phyloP scores from a whole-genome alignment of 768 basidiomycete genomes.

The Tylopilus rubrobrunneus region DNA sequence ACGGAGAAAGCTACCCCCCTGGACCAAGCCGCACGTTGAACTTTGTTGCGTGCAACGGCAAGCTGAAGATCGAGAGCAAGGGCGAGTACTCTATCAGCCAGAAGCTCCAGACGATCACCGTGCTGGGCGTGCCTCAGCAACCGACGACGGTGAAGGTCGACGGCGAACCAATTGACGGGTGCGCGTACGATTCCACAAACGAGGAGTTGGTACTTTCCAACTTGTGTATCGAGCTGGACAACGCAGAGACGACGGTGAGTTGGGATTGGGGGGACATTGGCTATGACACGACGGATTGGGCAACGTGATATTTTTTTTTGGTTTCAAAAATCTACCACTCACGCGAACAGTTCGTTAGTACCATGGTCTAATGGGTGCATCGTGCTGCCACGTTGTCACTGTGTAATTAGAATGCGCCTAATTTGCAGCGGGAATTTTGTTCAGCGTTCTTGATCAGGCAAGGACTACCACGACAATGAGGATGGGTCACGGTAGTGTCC shows the following conservation, averaged over 20 bases:
- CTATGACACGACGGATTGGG: no score
- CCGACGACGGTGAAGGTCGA: conserved; percentile 41
- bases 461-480: no score
- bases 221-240: conserved; percentile 43
- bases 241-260: conserved; percentile 25
- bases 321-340: no score
- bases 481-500: no score
- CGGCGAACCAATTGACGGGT: conserved; percentile 31
- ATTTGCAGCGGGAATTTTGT: no score
- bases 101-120: conserved; percentile 46
- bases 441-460: no score
- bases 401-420: no score
- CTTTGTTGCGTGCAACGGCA: conserved; percentile 36
- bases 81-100: conserved; percentile 35
- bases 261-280: conserved; percentile 28
- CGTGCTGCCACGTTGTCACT: no score
- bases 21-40: conserved; percentile 46
- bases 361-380: no score
- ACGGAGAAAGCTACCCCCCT: conserved; percentile 59
- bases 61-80: conserved; percentile 38
- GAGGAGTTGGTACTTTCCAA: conserved; percentile 40
- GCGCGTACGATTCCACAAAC: conserved; percentile 38
- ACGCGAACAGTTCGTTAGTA: no score
- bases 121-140: conserved; percentile 54
- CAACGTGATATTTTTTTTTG: no score